These are phyloP conservation scores for Paecilomyces niveus DNA, from an alignment of 2,329 filamentous ascomycete species.

Conservation along the genomic window DNA sequence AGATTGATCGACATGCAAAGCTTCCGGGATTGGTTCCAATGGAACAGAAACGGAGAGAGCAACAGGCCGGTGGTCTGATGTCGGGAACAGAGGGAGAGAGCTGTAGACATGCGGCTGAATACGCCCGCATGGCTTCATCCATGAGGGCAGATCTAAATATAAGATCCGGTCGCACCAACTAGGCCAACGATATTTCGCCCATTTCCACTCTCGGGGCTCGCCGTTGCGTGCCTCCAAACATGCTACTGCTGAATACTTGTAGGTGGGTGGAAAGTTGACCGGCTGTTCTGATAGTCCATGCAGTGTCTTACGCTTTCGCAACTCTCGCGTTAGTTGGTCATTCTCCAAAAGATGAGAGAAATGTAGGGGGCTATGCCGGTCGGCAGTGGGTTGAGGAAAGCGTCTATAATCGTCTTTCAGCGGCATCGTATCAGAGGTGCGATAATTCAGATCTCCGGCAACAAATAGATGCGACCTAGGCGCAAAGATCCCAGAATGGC, in stretches of 20 bases:
- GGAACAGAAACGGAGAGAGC: constrained; percentile 64
- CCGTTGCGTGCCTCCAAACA: constrained; percentile 30
- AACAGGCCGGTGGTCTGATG: constrained; percentile 83
- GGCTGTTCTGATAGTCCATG: constrained; percentile 70
- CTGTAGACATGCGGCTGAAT: constrained; percentile 60
- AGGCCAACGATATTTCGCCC: constrained; percentile 77
- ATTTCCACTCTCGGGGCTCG: constrained; percentile 53
- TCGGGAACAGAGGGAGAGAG: constrained; percentile 69
- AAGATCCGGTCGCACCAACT: constrained; percentile 91
- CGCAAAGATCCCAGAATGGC: constrained; percentile 56
- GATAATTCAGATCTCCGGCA: constrained; percentile 91
- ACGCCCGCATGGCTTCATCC: constrained; percentile 31
- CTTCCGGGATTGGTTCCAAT: constrained; percentile 35
- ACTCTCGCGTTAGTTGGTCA: constrained; percentile 76
- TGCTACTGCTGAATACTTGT: constrained; percentile 64
- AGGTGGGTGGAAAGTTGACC: constrained; percentile 81
- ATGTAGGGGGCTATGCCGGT: constrained; percentile 49
- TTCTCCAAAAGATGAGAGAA: constrained; percentile 60
- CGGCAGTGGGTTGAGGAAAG: constrained; percentile 57
- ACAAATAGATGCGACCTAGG: constrained; percentile 74
- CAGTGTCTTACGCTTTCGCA: constrained; percentile 59
- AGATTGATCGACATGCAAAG: constrained; percentile 21
- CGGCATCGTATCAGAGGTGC: constrained; percentile 64
- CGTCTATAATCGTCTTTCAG: constrained; percentile 46
- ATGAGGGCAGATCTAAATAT: constrained; percentile 58